Base-by-base conservation (phyloP, 352 stramenopile species). In the Phytopythium vexans region DNA sequence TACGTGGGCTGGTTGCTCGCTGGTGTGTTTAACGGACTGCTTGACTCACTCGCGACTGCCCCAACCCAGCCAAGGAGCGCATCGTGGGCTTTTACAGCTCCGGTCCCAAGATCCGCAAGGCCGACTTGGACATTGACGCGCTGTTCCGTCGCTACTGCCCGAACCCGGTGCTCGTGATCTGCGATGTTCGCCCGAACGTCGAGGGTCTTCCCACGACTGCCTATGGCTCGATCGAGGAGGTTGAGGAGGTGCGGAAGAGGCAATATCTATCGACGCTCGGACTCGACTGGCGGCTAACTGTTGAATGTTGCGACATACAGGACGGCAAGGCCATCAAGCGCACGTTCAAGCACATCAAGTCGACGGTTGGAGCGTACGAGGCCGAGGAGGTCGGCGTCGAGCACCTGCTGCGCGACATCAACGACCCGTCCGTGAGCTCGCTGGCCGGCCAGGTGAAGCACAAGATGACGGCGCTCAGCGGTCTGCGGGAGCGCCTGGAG, bases 31-130 rank as follows among this genome's bases (percentile, higher is more conserved):
- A 27, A 21, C 46, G 42, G 11, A 31, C n/a, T 21, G 12, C 16
- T 14, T 31, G 31, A 57, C 16, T 15, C 15, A 27, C 8, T 14
- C n/a, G 11, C 41, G 8, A 44, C 10, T 52, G 33, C 40, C 27
- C 9, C 21, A 41, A 14, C 41, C 88, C 91, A 27, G 21, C 96
- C 56, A 99, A 98, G 75, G 97, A 99, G 70, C 82, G 95, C 37
- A 95, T 99, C 43, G 94, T 99, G 58, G 97, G 97, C 32, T 99
- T 99, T 68, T 99, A 99, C 73, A 98, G 89, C 45, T 99, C 97
- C 4, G 97, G 97, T 1, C 97, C 97, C 3, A 97, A 98, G 69
- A 98, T 98, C 64, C 87, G 87, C 67, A 94, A 96, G 60, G 92
- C 95, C 16, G 94, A 98, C 58, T 61, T 98, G 10, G 83, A 97